Evolutionary conservation across 169 alveolate species (phyloP).

Genomic region (Plasmodium relictum): DNA sequence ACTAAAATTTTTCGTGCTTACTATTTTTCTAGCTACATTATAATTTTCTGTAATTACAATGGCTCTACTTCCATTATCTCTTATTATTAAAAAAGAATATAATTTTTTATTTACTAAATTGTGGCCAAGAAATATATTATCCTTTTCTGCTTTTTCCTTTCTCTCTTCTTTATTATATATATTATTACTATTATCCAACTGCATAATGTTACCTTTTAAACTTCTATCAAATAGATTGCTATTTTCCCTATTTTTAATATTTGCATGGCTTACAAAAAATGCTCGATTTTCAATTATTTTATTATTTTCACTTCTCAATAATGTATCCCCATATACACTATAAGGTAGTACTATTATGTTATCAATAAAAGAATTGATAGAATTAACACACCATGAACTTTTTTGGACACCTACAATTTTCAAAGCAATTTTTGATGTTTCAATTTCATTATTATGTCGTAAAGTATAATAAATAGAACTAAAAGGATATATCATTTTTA

Average conservation of each 20-base stretch:
- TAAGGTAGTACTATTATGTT: slow-evolving; percentile 55
- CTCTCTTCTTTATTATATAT: neutral
- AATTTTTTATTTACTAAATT: slow-evolving; percentile 41
- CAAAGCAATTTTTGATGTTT: slow-evolving; percentile 78
- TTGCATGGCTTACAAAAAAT: neutral
- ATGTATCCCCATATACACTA: slow-evolving; percentile 37
- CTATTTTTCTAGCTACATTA: slow-evolving; percentile 65
- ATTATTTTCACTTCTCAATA: neutral
- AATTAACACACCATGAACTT: slow-evolving; percentile 64
- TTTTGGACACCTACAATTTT: slow-evolving; percentile 73
- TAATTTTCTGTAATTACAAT: slow-evolving; percentile 73
- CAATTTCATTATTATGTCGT: slow-evolving; percentile 65
- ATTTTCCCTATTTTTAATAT: neutral
- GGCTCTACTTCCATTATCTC: slow-evolving; percentile 78
- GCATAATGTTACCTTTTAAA: neutral
- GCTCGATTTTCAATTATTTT: neutral
- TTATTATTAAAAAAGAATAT: slow-evolving; percentile 64
- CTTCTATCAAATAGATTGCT: neutral
- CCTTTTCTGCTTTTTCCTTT: slow-evolving; percentile 15
- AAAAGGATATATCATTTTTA: slow-evolving; percentile 76
- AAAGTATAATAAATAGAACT: slow-evolving; percentile 68
- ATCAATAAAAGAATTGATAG: slow-evolving; percentile 69
- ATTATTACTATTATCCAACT: neutral
- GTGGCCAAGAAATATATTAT: slow-evolving; percentile 34
- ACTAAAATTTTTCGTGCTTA: slow-evolving; percentile 70